Conservation (phyloP, 495 filamentous ascomycete genomes). For the Symbiotaphrina buchneri region DNA sequence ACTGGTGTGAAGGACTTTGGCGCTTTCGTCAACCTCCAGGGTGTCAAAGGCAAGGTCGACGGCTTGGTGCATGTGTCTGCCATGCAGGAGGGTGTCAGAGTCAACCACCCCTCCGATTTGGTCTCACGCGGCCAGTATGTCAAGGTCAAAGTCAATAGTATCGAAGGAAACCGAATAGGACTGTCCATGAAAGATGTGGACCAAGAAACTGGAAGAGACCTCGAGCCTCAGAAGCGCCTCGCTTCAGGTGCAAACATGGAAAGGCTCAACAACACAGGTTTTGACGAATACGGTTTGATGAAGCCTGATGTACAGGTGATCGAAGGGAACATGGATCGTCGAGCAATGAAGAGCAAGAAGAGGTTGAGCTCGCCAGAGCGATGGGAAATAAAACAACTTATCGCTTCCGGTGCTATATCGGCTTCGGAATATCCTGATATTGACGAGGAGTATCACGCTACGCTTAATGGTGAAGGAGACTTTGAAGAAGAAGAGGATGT, state of each 20-base stretch:
- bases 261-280: slow-evolving; percentile 34
- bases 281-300: slow-evolving; percentile 30
- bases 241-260: slow-evolving; percentile 88
- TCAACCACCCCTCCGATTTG: slow-evolving; percentile 81
- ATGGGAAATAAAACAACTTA: slow-evolving; percentile 94
- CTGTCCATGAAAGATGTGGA: slow-evolving; percentile 97
- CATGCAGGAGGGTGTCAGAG: slow-evolving; percentile 67
- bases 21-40: slow-evolving; percentile 79
- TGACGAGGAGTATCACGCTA: slow-evolving; percentile 82
- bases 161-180: slow-evolving; percentile 58
- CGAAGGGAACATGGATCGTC: slow-evolving; percentile 28
- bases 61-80: slow-evolving; percentile 91
- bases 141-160: slow-evolving; percentile 82
- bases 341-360: slow-evolving; percentile 43
- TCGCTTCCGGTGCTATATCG: slow-evolving; percentile 80
- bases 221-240: slow-evolving; percentile 58
- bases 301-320: slow-evolving; percentile 39
- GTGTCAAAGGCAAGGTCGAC: slow-evolving; percentile 72
- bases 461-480: slow-evolving; percentile 60
- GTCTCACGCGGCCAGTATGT: slow-evolving; percentile 62
- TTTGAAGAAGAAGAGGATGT: slow-evolving; percentile 95
- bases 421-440: slow-evolving; percentile 85
- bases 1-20: slow-evolving; percentile 91
- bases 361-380: slow-evolving; percentile 87
- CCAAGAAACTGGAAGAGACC: slow-evolving; percentile 67